A percentile compares a stretch with the other conserved stretches of the same genome.
phyloP scores from a whole-genome alignment of 2,329 filamentous ascomycete genomes.

The Ceratocystis papillata region DNA sequence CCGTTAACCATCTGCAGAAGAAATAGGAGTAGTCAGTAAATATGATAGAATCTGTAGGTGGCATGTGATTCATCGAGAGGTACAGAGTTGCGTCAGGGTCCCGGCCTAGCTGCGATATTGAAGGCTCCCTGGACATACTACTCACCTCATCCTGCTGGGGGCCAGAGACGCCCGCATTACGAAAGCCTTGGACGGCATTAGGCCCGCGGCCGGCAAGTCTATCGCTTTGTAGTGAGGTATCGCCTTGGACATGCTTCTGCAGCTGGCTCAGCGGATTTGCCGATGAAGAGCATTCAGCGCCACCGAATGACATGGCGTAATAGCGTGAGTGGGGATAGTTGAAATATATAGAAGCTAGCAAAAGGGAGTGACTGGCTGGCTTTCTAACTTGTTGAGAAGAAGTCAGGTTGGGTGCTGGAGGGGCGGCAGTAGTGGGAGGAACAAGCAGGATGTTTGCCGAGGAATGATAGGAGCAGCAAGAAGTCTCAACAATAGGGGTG shows the following conservation, averaged over 20 bases:
- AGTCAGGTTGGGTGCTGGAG: not conserved
- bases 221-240: slow-evolving; percentile 88
- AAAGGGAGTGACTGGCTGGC: not conserved
- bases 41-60: not conserved
- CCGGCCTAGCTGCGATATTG: not conserved
- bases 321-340: not conserved
- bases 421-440: not conserved
- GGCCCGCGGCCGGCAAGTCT: slow-evolving; percentile 67
- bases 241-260: slow-evolving; percentile 91
- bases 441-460: not conserved
- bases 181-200: slow-evolving; percentile 64
- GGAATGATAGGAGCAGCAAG: no score
- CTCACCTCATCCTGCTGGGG: slow-evolving; percentile 59
- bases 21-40: slow-evolving; percentile 18
- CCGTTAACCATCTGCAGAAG: slow-evolving; percentile 72
- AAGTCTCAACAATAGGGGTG: not conserved
- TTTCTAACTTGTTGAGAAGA: no score
- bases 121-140: slow-evolving; percentile 26
- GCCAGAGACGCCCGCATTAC: slow-evolving; percentile 56
- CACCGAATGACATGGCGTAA: slow-evolving; percentile 77
- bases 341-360: not conserved
- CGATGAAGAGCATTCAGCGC: slow-evolving; percentile 91
- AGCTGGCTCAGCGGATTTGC: slow-evolving; percentile 96
- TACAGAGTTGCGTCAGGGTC: not conserved
- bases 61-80: not conserved